These are phyloP conservation scores for Plasmodium chabaudi DNA, from an alignment of 169 alveolate species.

Conservation along the genomic window DNA sequence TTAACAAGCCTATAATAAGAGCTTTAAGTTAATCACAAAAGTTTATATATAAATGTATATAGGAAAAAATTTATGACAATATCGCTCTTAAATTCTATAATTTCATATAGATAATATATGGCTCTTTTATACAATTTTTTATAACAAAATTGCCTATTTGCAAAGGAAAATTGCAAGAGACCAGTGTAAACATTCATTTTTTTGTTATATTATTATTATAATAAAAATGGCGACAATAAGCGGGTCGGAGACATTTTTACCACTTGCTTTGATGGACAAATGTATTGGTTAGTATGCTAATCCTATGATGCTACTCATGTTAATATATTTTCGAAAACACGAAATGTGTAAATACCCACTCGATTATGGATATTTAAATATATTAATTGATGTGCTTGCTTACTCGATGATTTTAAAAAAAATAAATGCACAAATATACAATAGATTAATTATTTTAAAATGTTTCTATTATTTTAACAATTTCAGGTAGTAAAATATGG, in stretches of 20 bases:
- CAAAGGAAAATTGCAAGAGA: background rate
- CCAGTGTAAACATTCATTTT: too few species aligned
- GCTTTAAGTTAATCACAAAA: too few species aligned
- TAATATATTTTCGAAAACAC: background rate
- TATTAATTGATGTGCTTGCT: background rate
- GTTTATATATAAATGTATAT: too few species aligned
- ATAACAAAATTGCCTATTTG: background rate
- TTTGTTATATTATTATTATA: background rate
- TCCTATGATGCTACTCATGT: background rate
- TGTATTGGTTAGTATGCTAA: slow-evolving; percentile 84
- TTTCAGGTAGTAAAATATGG: slow-evolving; percentile 93
- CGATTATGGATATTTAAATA: slow-evolving; percentile 3
- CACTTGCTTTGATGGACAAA: slow-evolving; percentile 95
- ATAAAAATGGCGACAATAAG: slow-evolving; percentile 83
- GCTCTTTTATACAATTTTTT: background rate
- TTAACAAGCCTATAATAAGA: too few species aligned
- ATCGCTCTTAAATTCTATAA: too few species aligned
- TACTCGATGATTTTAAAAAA: background rate
- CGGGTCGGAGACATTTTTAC: slow-evolving; percentile 87
- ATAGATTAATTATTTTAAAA: background rate
- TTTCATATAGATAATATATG: too few species aligned
- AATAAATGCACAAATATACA: background rate
- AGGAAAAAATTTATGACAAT: too few species aligned
- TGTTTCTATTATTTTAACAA: background rate
- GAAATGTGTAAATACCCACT: background rate